phyloP scores from a whole-genome alignment of 2,329 filamentous ascomycete species.

The Aspergillus fischeri region DNA sequence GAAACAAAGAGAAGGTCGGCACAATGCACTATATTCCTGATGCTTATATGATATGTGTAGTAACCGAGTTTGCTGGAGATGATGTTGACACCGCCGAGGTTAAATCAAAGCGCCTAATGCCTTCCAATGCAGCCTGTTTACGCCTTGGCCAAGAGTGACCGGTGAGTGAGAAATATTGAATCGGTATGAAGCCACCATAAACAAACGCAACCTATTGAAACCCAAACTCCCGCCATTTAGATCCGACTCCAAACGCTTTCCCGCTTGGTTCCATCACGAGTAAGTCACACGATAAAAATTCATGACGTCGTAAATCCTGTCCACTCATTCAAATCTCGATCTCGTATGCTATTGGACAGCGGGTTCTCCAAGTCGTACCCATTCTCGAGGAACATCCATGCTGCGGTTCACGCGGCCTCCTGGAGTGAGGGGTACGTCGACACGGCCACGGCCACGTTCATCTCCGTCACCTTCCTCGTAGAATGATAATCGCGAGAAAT shows the following conservation, averaged over 20 bases:
- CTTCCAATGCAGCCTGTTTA: not conserved
- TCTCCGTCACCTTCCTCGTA: constrained; percentile 62
- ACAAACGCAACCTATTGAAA: not conserved
- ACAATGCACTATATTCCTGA: not conserved
- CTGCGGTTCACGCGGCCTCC: constrained; percentile 59
- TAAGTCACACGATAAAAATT: not conserved
- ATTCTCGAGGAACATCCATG: constrained; percentile 60
- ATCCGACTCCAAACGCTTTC: not conserved
- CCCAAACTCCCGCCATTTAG: not conserved
- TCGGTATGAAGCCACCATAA: not conserved
- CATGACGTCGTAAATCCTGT: constrained; percentile 9
- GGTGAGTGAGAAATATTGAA: not conserved
- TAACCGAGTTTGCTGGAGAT: not conserved
- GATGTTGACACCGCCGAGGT: not conserved
- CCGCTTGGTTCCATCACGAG: not conserved
- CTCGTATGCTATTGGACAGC: constrained; percentile 13
- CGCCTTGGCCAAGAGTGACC: not conserved
- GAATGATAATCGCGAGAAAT: constrained; percentile 71
- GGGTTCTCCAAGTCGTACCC: constrained; percentile 42
- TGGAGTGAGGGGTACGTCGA: constrained; percentile 60
- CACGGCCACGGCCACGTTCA: constrained; percentile 41
- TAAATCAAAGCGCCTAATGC: not conserved
- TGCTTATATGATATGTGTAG: not conserved
- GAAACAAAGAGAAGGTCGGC: not conserved
- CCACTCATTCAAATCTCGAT: not conserved